Conservation (phyloP, 148 eudicot genomes). For the Vaccinium vitisidaea region DNA sequence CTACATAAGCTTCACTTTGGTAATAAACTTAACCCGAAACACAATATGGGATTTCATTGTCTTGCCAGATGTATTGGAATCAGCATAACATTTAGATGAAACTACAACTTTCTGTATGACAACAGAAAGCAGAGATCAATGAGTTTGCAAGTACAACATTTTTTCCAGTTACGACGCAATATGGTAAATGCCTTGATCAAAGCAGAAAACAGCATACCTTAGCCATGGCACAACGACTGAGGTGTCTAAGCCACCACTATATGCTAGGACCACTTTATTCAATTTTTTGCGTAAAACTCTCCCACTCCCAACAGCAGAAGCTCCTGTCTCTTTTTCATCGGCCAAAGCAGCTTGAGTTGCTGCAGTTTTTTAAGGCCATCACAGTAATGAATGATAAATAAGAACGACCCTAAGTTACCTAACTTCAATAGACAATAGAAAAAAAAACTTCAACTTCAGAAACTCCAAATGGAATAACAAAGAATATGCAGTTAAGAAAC, state of each 20-base stretch:
- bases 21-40: background rate
- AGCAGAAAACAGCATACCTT: slow-evolving; percentile 40
- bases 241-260: slow-evolving; percentile 97
- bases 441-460: background rate
- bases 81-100: background rate
- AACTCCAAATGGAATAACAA: slow-evolving; percentile 5
- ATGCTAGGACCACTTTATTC: slow-evolving; percentile 93
- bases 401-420: background rate
- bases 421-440: background rate
- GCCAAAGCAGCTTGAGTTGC: slow-evolving; percentile 56
- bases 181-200: background rate
- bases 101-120: background rate
- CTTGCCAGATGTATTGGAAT: background rate
- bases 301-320: slow-evolving; percentile 33
- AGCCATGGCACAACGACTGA: slow-evolving; percentile 99
- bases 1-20: background rate
- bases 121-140: background rate
- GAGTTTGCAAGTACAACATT: background rate
- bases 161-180: background rate
- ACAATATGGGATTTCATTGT: background rate
- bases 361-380: slow-evolving; percentile 25
- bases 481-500: background rate
- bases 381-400: background rate
- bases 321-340: slow-evolving; percentile 50
- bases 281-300: slow-evolving; percentile 63